Conservation (phyloP, 179 eudicot species). For the Heliamphora pulchella region DNA sequence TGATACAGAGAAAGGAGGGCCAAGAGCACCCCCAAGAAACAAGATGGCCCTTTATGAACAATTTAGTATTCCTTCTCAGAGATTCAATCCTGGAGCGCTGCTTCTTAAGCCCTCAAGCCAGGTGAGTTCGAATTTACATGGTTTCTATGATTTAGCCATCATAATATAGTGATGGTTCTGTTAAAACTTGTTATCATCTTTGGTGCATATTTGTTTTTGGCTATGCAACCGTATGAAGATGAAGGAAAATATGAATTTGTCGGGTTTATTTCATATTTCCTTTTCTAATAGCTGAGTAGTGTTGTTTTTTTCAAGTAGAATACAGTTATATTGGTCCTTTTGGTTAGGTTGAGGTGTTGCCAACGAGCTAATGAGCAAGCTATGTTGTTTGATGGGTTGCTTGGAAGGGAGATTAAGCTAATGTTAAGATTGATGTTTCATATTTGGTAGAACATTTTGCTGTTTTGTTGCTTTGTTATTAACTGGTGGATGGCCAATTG, state of each 20-base stretch:
- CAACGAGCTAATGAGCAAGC: neutral
- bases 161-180: too few species aligned
- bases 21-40: conserved; percentile 91
- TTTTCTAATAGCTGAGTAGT: too few species aligned
- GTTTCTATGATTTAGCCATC: neutral
- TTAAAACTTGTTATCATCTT: neutral
- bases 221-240: too few species aligned
- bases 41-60: conserved; percentile 96
- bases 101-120: conserved; percentile 33
- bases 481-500: neutral
- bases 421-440: neutral
- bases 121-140: conserved; percentile 25
- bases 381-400: neutral
- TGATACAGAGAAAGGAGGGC: conserved; percentile 86
- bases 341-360: too few species aligned
- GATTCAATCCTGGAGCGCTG: conserved; percentile 41
- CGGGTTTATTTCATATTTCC: too few species aligned
- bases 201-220: too few species aligned
- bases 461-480: neutral
- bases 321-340: too few species aligned
- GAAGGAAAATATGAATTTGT: too few species aligned
- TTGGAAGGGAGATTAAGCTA: neutral
- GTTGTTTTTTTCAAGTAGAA: too few species aligned
- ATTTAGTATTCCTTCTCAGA: conserved; percentile 73
- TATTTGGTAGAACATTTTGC: neutral